Base-by-base conservation (phyloP, 768 basidiomycete species). In the Grammothele lineata region DNA sequence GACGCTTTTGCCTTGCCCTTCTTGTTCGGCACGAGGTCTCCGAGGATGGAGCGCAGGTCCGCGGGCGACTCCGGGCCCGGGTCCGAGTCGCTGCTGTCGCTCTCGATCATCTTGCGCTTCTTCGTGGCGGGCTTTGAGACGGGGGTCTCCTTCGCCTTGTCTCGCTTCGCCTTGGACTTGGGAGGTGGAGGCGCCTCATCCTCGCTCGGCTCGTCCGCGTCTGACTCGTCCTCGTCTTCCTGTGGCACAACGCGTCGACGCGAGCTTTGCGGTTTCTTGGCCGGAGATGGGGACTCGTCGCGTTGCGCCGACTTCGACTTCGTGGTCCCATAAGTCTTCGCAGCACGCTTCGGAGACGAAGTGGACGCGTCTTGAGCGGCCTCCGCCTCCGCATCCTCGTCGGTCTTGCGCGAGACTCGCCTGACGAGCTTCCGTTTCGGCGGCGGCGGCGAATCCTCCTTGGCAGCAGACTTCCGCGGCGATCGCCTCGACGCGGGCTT, bases 351-450 rank as follows among this genome's bases (percentile, higher is more conserved):
- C 1, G 43, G 33, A 5, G 37, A 21, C 2, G 51, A 30, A 0
- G 37, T 26, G 17, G 24, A 25, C 6, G 24, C 30, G 19, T 23
- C 24, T 32, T 43, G 26, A 4, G 23, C 23, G 4, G 2, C 46
- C 9, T 17, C 18, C 4, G 3, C 19, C 18, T 34, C 42, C 5
- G 25, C 37, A 35, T 55, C 54, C 10, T 55, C 43, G n/a, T 55
- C 49, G 5, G 54, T 41, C 15, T 44, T 47, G 24, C 46, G 46
- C 3, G 46, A 37, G 33, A 35, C 45, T 5, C 45, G 15, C 15
- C 48, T 44, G n/a, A 48, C 42, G n/a, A 55, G 54, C 22, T 47
- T 47, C 17, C 52, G 22, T 32, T 45, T 47, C 17, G 24, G 7
- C 5, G 37, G 12, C n/a, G 40, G n/a, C n/a, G n/a, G n/a, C n/a